These are phyloP conservation scores for Porphyrellus cyaneotinctus DNA, from an alignment of 768 basidiomycete species.

Conservation along the genomic window DNA sequence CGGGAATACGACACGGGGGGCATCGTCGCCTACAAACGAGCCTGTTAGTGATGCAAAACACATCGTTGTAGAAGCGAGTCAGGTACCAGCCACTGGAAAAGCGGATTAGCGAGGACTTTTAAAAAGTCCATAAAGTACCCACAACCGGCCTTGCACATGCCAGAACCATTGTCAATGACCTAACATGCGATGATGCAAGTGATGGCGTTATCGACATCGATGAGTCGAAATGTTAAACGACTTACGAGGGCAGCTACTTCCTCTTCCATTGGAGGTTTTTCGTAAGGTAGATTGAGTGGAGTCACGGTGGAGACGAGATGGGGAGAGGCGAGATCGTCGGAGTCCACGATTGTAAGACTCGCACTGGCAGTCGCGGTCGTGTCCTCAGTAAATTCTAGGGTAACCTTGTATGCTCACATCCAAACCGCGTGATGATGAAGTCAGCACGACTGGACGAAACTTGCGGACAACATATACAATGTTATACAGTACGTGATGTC, in stretches of 20 bases:
- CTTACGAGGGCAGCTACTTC: conserved; percentile 57
- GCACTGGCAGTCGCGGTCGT: too few relatives aligned
- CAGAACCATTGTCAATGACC: conserved; percentile 94
- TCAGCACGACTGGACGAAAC: too few relatives aligned
- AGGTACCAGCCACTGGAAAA: conserved; percentile 58
- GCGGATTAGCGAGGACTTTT: conserved; percentile 17
- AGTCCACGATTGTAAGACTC: too few relatives aligned
- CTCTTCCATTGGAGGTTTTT: conserved; percentile 50
- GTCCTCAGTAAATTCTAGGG: too few relatives aligned
- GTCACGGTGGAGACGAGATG: conserved; percentile 13
- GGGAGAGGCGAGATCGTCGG: conserved; percentile 2
- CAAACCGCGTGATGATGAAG: too few relatives aligned
- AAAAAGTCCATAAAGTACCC: conserved; percentile 34
- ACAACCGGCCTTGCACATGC: conserved; percentile 99
- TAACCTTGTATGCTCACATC: too few relatives aligned
- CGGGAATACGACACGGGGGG: conserved; percentile 93
- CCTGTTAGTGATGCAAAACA: conserved; percentile 3
- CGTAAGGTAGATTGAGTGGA: conserved; percentile 20
- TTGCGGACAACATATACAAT: too few relatives aligned
- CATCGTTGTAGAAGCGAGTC: not conserved
- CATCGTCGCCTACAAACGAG: conserved; percentile 71
- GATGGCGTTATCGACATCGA: not conserved
- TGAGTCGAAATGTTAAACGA: not conserved
- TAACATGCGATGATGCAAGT: conserved; percentile 25
- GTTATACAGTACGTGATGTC: too few relatives aligned